These are phyloP conservation scores for Fomitopsis pinicola DNA, from an alignment of 1,284 basidiomycete species.

Conservation along the genomic window DNA sequence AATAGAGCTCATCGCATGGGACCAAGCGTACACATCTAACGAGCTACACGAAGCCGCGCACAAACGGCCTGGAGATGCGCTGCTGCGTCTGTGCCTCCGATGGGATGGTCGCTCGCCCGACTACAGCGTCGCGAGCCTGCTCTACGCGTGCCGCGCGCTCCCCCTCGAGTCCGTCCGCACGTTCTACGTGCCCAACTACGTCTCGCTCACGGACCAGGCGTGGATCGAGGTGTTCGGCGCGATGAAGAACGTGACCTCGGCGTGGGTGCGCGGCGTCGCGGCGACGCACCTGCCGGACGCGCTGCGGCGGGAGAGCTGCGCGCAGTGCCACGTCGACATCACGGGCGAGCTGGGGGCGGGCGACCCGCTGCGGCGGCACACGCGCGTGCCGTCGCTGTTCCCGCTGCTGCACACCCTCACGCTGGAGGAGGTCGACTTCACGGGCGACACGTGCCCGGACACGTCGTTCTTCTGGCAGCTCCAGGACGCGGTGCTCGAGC, in stretches of 20 bases:
- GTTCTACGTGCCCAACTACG: conserved; percentile 3
- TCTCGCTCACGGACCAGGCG: conserved; percentile 1
- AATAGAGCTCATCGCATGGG: conserved; percentile 1
- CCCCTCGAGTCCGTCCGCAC: conserved; percentile 2
- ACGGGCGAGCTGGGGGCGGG: not conserved
- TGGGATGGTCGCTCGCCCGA: conserved; percentile 1
- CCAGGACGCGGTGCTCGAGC: conserved; percentile 6
- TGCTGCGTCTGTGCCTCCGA: not conserved
- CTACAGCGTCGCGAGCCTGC: not conserved
- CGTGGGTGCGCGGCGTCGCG: conserved; percentile 5
- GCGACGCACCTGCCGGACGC: conserved; percentile 4
- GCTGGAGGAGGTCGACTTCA: conserved; percentile 8
- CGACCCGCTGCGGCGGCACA: not conserved
- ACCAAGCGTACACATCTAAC: not conserved
- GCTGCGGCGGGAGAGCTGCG: conserved; percentile 1
- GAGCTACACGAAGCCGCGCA: not conserved
- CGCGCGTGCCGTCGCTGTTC: conserved; percentile 1
- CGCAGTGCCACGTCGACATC: not conserved
- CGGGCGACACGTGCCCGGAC: not conserved
- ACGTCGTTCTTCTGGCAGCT: conserved; percentile 6
- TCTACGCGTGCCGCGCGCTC: not conserved
- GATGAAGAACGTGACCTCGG: not conserved
- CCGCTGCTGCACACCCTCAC: conserved; percentile 5
- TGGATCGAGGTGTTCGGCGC: conserved; percentile 5
- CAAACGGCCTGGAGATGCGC: not conserved